phyloP scores from a whole-genome alignment of 1,284 basidiomycete genomes.

The Neolentinus lepideus region DNA sequence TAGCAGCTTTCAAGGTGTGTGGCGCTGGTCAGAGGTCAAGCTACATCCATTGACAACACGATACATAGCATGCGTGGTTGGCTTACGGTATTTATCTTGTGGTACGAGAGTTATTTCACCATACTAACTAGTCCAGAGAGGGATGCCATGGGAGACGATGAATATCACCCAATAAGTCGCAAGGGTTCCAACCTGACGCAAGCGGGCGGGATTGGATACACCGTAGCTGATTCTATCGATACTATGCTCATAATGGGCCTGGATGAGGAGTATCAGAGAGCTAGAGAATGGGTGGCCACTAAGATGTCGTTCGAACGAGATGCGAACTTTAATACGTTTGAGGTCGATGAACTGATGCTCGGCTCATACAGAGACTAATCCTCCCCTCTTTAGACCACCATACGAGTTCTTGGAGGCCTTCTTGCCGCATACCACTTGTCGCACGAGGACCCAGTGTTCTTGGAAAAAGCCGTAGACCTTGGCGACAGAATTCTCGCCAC shows the following conservation, averaged over 20 bases:
- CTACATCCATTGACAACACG: conserved; percentile 19
- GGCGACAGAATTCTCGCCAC: conserved; percentile 81
- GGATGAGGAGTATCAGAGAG: conserved; percentile 70
- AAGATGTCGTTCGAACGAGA: conserved; percentile 75
- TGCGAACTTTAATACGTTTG: conserved; percentile 85
- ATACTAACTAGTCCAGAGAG: conserved; percentile 47
- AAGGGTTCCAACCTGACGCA: conserved; percentile 70
- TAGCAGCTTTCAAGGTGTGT: conserved; percentile 72
- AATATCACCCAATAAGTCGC: conserved; percentile 78
- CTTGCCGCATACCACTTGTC: conserved; percentile 80
- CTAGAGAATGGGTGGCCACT: conserved; percentile 72
- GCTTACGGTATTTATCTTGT: too few species aligned
- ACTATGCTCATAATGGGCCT: conserved; percentile 85
- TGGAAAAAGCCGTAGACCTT: conserved; percentile 74
- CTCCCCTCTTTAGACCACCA: conserved; percentile 57
- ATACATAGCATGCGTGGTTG: conserved; percentile 58
- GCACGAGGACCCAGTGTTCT: conserved; percentile 56
- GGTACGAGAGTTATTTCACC: conserved; percentile 32
- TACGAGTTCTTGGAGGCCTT: conserved; percentile 77
- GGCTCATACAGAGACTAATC: conserved; percentile 2
- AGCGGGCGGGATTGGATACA: conserved; percentile 81
- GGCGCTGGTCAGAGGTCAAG: background rate
- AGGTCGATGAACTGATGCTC: conserved; percentile 43
- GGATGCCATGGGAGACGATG: conserved; percentile 85
- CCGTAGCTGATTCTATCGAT: conserved; percentile 79